These are phyloP conservation scores for Perkinsus marinus DNA, from an alignment of 169 alveolate genomes.

Conservation along the genomic window DNA sequence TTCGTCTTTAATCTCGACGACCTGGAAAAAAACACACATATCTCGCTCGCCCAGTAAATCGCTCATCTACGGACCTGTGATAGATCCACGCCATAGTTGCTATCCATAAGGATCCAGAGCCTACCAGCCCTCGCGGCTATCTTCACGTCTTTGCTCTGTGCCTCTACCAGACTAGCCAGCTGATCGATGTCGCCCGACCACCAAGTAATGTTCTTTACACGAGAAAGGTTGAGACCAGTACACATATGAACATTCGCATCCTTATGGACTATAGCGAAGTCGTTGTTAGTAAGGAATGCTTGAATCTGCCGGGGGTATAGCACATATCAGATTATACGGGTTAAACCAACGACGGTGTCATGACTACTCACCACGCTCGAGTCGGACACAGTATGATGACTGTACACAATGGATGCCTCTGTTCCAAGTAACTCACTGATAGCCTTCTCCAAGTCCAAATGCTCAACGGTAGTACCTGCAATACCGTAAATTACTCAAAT, in stretches of 20 bases:
- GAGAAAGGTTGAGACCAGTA: neutral
- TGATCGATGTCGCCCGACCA: neutral
- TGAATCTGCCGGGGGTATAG: neutral
- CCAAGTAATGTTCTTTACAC: neutral
- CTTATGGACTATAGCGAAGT: neutral
- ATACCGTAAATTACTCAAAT: neutral
- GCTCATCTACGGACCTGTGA: neutral
- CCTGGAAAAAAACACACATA: neutral
- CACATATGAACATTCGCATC: neutral
- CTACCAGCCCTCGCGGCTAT: neutral
- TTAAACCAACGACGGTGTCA: too few species aligned
- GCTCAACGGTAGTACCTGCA: neutral
- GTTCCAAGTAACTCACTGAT: neutral
- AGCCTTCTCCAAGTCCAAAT: conserved; percentile 1
- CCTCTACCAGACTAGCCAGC: neutral
- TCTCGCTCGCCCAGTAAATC: neutral
- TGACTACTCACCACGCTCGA: neutral
- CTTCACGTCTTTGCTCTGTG: neutral
- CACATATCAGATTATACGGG: too few species aligned
- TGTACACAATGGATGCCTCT: neutral
- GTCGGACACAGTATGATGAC: neutral
- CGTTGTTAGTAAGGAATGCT: neutral
- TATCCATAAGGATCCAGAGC: neutral
- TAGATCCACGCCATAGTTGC: neutral
- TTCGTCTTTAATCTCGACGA: neutral